Base-by-base conservation (phyloP, 768 basidiomycete species). In the Suillus subalutaceus region DNA sequence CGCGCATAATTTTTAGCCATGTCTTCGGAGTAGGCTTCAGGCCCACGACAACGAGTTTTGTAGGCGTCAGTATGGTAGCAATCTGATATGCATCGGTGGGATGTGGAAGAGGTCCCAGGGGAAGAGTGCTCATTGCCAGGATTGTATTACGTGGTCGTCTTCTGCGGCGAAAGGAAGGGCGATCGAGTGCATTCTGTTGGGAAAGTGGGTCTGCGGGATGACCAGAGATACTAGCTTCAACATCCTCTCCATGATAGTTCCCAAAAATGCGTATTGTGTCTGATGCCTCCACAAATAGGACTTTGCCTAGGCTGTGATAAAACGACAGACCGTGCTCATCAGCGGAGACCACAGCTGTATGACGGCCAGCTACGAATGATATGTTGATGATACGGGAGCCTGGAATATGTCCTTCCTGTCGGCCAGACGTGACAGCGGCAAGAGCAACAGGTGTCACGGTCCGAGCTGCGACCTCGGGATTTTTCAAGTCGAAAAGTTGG, bases 231-330 rank as follows among this genome's bases (percentile, higher is more conserved):
- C 63, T 66, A 26, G 16, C 38, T 30, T 43, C 38, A 10, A 58
- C 64, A 52, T 78, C 76, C 35, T 83, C 82, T 37, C 89, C 86
- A 4, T 93, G 92, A 72, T 98, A 97, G 72, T 91, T 93, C 1
- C 97, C 97, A 2, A 99, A 84, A 62, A 99, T 93, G 20, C 97
- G 90, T 55, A 99, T 84, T 41, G 93, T 94, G 75, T 99, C 97
- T 18, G 93, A 89, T 15, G 96, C 96, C 56, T 98, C 96, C 7
- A 99, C 90, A 69, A 97, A 97, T 16, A 99, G 83, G 13, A 99
- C 90, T 75, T 94, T 96, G 35, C 97, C 95, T 5, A 99, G 81
- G 63, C 91, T 93, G 78, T 98, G 96, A 74, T 94, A 97, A 78
- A 99, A 99, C 0, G 95, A 93, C 10, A 98, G 84, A 0, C 97